Percentiles rank a stretch among this genome's conserved stretches.
These are phyloP conservation scores for Aureoboletus auriporus DNA, from an alignment of 768 basidiomycete genomes.

Conservation along the genomic window DNA sequence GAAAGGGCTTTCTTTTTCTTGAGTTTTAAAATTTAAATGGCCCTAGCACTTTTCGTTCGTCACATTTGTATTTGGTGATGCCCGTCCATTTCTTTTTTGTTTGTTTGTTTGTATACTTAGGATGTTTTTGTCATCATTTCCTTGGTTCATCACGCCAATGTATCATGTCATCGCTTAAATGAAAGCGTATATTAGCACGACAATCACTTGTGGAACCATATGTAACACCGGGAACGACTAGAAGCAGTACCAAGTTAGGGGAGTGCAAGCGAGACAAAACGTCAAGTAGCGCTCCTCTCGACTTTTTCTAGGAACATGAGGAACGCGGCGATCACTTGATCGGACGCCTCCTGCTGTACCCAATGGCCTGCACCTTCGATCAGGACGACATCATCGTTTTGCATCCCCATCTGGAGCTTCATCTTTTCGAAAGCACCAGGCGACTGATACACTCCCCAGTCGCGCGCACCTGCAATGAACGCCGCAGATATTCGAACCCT, in stretches of 20 bases:
- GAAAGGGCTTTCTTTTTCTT: slow-evolving; percentile 1
- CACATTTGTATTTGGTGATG: slow-evolving; percentile 3
- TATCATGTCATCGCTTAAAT: slow-evolving; percentile 19
- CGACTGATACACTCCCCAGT: slow-evolving; percentile 59
- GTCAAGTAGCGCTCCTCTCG: neutral
- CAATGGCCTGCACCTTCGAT: slow-evolving; percentile 59
- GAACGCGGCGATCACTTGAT: slow-evolving; percentile 38
- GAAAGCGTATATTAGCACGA: slow-evolving; percentile 17
- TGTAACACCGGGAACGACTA: slow-evolving; percentile 10
- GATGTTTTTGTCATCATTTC: neutral
- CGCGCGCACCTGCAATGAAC: slow-evolving; percentile 52
- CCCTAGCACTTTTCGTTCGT: neutral
- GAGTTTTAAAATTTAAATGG: slow-evolving; percentile 5
- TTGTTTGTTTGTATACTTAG: slow-evolving; percentile 27
- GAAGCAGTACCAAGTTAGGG: neutral
- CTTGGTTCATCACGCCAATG: slow-evolving; percentile 20
- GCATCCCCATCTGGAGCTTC: slow-evolving; percentile 33
- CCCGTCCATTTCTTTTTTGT: slow-evolving; percentile 2
- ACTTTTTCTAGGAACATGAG: slow-evolving; percentile 37
- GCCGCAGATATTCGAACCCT: slow-evolving; percentile 49
- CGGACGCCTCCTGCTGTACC: slow-evolving; percentile 56
- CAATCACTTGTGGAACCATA: slow-evolving; percentile 3
- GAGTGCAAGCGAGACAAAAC: neutral
- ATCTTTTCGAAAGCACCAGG: slow-evolving; percentile 48
- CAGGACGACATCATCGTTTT: slow-evolving; percentile 45